These are phyloP conservation scores for Apiospora marii DNA, from an alignment of 2,329 filamentous ascomycete genomes.

Conservation along the genomic window DNA sequence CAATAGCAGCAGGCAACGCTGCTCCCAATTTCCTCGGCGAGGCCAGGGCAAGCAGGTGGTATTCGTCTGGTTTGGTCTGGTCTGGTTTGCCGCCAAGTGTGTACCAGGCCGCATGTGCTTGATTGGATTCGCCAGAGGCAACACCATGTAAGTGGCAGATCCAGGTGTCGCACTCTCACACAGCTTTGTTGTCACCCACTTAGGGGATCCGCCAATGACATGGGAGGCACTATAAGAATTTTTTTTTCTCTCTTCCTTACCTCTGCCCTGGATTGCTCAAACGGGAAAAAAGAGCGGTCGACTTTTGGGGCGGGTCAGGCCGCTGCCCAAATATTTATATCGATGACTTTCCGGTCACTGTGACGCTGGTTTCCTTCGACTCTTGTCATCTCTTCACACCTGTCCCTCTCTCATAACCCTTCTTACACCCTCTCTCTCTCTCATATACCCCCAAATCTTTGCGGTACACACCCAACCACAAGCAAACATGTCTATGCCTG, in stretches of 20 bases:
- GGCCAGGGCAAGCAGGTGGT: neutral
- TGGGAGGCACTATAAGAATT: constrained; percentile 19
- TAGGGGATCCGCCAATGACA: constrained; percentile 21
- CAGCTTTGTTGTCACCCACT: constrained; percentile 19
- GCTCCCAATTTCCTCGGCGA: neutral
- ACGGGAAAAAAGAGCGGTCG: constrained; percentile 17
- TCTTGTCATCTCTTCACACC: constrained; percentile 19
- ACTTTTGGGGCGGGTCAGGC: constrained; percentile 6
- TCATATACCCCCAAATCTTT: neutral
- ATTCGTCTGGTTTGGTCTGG: neutral
- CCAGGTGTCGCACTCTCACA: constrained; percentile 13
- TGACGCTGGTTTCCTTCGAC: constrained; percentile 5
- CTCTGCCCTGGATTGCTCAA: constrained; percentile 14
- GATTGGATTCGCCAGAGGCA: constrained; percentile 20
- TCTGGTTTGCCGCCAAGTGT: constrained; percentile 9
- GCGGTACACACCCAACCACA: constrained; percentile 1
- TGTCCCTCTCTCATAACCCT: neutral
- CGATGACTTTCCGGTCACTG: neutral
- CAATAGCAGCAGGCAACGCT: neutral
- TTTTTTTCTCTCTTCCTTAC: constrained; percentile 1
- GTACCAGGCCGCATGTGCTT: constrained; percentile 4
- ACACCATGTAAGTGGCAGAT: constrained; percentile 15
- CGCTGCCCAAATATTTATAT: constrained; percentile 13
- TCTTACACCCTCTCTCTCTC: neutral
- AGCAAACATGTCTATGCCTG: constrained; percentile 25